Percentiles rank a stretch among this genome's conserved stretches.
Conservation (phyloP, 192 early-diverging fungal genomes). For the Tieghemiomyces parasiticus region DNA sequence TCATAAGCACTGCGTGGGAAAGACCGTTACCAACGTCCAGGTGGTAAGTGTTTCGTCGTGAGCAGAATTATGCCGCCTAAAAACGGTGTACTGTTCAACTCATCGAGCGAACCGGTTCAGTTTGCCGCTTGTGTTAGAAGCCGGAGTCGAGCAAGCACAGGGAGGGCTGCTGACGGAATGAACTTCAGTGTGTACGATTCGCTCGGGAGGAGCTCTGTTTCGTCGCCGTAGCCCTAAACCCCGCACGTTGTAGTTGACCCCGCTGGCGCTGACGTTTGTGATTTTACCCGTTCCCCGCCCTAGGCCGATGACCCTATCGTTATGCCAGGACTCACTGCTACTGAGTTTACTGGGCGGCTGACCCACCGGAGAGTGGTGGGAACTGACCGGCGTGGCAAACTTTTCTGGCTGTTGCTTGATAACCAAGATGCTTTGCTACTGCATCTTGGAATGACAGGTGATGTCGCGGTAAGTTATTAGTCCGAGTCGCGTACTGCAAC, state of each 20-base stretch:
- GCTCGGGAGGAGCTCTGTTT: too few species aligned
- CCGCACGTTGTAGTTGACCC: neutral
- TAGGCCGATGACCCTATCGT: constrained; percentile 31
- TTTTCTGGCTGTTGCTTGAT: constrained; percentile 35
- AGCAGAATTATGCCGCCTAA: neutral
- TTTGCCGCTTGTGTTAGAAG: neutral
- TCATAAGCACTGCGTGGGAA: constrained; percentile 32
- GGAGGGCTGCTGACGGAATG: too few species aligned
- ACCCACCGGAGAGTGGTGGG: constrained; percentile 33
- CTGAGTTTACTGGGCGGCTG: constrained; percentile 24
- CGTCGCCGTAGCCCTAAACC: neutral
- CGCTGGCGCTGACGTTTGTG: neutral
- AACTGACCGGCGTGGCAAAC: constrained; percentile 59
- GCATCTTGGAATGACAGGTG: constrained; percentile 70
- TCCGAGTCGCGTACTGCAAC: too few species aligned
- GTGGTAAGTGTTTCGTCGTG: constrained; percentile 15
- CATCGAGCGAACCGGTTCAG: neutral
- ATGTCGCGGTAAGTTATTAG: constrained; percentile 24
- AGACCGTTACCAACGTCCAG: constrained; percentile 28
- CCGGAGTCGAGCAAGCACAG: neutral
- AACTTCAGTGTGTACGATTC: too few species aligned
- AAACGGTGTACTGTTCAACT: neutral
- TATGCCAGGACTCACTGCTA: constrained; percentile 18
- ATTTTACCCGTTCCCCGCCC: neutral
- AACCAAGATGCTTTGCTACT: constrained; percentile 24